Evolutionary conservation across 352 stramenopile species (phyloP).

Genomic region (Phytopythium helicoides): DNA sequence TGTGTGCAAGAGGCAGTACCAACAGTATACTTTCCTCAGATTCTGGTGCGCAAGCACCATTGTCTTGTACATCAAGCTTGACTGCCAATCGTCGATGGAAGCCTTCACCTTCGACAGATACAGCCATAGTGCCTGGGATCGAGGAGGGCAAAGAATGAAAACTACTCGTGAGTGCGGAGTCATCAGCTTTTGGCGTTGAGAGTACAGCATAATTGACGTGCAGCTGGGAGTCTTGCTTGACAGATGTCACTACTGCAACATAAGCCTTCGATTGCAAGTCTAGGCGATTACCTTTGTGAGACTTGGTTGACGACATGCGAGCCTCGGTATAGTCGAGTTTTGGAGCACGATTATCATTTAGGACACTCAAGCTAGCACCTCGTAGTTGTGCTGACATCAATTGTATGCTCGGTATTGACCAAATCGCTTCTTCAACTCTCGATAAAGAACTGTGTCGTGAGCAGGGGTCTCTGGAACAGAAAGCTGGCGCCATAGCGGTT

Average conservation of each 20-base stretch:
- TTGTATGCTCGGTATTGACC: constrained; percentile 10
- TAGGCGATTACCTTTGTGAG: too few relatives aligned
- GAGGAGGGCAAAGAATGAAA: neutral
- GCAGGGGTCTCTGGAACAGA: neutral
- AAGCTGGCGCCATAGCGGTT: neutral
- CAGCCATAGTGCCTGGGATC: constrained; percentile 4
- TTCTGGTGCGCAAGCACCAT: constrained; percentile 4
- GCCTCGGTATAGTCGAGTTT: too few relatives aligned
- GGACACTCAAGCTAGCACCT: too few relatives aligned
- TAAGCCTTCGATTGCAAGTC: too few relatives aligned
- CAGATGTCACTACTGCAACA: too few relatives aligned
- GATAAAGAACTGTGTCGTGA: neutral
- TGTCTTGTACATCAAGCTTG: constrained; percentile 23
- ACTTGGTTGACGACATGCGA: too few relatives aligned
- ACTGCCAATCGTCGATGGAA: constrained; percentile 45
- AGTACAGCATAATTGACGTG: constrained; percentile 15
- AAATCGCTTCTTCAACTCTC: constrained; percentile 4
- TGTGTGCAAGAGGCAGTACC: constrained; percentile 38
- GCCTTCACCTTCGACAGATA: constrained; percentile 29
- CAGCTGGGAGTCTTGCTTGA: too few relatives aligned
- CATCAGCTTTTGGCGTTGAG: neutral
- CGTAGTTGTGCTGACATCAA: constrained; percentile 4
- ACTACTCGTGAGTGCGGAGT: constrained; percentile 4
- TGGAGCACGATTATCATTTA: too few relatives aligned
- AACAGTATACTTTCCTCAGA: constrained; percentile 20